phyloP scores from a whole-genome alignment of 2,329 filamentous ascomycete species.

The Torrubiellomyces zombiae region DNA sequence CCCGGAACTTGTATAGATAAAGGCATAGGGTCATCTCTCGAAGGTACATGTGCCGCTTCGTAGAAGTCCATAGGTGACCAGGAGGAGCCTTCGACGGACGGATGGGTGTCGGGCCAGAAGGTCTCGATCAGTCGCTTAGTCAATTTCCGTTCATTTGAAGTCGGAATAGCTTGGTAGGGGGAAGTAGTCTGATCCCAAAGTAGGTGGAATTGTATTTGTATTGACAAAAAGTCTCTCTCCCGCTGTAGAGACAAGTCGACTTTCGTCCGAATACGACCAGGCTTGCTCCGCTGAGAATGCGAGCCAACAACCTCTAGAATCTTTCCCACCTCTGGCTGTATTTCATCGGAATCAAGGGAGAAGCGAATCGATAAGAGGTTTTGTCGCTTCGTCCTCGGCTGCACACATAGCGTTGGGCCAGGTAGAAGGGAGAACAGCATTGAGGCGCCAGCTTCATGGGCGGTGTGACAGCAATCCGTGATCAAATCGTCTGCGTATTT shows the following conservation, averaged over 20 bases:
- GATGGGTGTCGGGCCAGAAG: conserved; percentile 13
- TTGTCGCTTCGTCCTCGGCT: too few relatives aligned
- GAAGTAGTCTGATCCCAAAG: conserved; percentile 26
- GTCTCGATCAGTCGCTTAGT: conserved; percentile 20
- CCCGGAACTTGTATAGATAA: conserved; percentile 23
- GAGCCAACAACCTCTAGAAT: conserved; percentile 7
- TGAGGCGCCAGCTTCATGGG: too few relatives aligned
- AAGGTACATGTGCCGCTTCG: conserved; percentile 46
- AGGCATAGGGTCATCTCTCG: conserved; percentile 21
- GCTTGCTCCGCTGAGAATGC: conserved; percentile 6
- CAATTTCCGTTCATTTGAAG: conserved; percentile 10
- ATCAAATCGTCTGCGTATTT: too few relatives aligned
- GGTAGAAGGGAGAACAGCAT: too few relatives aligned
- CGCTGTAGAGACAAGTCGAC: conserved; percentile 15
- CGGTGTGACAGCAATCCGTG: too few relatives aligned
- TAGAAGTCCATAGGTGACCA: conserved; percentile 47
- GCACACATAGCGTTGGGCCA: too few relatives aligned
- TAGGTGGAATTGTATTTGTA: conserved; percentile 19
- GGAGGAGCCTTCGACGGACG: conserved; percentile 5
- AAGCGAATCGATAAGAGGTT: conserved; percentile 6
- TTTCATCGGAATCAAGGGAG: conserved; percentile 9
- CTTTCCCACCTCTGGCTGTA: conserved; percentile 4
- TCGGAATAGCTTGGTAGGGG: conserved; percentile 14
- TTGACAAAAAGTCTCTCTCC: conserved; percentile 8
- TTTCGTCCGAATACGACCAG: conserved; percentile 19